Evolutionary conservation across 2,329 filamentous ascomycete genomes (phyloP).

Genomic region (Phialophora verrucosa): DNA sequence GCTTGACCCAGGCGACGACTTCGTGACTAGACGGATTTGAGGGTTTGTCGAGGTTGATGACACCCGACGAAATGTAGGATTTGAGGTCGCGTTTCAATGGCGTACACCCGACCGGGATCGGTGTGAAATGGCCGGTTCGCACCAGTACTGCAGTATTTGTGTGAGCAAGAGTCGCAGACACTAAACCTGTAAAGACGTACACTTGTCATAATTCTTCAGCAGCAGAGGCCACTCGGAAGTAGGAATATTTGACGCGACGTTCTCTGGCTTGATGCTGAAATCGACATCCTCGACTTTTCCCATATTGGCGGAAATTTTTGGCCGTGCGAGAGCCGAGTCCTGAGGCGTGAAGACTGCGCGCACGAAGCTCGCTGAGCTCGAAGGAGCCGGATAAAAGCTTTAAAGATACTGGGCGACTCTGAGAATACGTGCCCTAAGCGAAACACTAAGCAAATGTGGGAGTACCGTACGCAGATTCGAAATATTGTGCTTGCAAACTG

Average conservation of each 20-base stretch:
- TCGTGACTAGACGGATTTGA: constrained; percentile 98
- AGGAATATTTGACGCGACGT: constrained; percentile 75
- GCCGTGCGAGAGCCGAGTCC: constrained; percentile 11
- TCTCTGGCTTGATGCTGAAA: constrained; percentile 91
- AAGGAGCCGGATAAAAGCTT: not conserved
- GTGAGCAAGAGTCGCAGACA: constrained; percentile 17
- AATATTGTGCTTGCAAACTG: constrained; percentile 2
- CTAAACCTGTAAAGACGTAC: constrained; percentile 61
- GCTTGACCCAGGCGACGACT: constrained; percentile 99
- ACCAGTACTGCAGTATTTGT: constrained; percentile 70
- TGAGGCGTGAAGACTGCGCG: not conserved
- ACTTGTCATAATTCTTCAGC: constrained; percentile 92
- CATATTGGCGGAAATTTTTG: constrained; percentile 31
- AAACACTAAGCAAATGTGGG: not conserved
- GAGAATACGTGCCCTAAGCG: not conserved
- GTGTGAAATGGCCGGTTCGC: constrained; percentile 94
- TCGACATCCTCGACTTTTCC: constrained; percentile 63
- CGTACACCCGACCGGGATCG: constrained; percentile 89
- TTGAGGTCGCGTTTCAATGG: constrained; percentile 94
- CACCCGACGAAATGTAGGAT: constrained; percentile 94
- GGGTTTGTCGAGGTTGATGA: constrained; percentile 98
- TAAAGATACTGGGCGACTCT: not conserved
- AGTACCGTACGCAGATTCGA: not conserved
- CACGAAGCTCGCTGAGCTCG: constrained; percentile 4
- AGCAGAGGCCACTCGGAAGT: constrained; percentile 91